Evolutionary conservation across 768 basidiomycete genomes (phyloP).

Genomic region (Termitomyces sp.): DNA sequence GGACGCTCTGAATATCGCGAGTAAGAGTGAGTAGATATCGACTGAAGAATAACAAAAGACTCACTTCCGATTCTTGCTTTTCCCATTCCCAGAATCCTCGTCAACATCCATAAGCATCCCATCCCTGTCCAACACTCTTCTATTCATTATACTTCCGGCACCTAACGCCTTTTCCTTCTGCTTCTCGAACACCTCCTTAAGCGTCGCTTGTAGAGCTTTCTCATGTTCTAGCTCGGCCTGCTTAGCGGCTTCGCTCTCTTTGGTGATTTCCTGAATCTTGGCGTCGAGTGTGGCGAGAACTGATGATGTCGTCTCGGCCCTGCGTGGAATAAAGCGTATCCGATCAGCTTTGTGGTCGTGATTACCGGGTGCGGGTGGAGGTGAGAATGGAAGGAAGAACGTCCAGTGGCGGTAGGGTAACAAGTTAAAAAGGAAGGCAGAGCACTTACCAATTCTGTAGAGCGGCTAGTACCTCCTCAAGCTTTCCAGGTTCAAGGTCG

Average conservation of each 20-base stretch:
- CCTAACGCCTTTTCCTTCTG: conserved; percentile 54
- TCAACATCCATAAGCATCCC: conserved; percentile 63
- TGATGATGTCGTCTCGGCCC: conserved; percentile 67
- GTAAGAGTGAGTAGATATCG: not conserved
- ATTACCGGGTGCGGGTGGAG: not conserved
- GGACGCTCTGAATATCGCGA: conserved; percentile 26
- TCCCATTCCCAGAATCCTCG: conserved; percentile 43
- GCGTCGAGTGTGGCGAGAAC: conserved; percentile 72
- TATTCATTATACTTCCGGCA: conserved; percentile 11
- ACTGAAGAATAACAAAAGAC: conserved; percentile 20
- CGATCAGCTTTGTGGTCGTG: not conserved
- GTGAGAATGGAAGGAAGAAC: not conserved
- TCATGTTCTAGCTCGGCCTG: conserved; percentile 53
- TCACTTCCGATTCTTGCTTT: conserved; percentile 62
- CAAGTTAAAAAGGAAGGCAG: not conserved
- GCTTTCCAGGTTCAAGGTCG: conserved; percentile 77
- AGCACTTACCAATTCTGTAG: conserved; percentile 61
- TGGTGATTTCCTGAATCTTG: conserved; percentile 57
- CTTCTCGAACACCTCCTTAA: conserved; percentile 64
- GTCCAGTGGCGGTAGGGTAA: not conserved
- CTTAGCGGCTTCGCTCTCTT: conserved; percentile 38
- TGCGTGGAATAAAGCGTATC: conserved; percentile 22
- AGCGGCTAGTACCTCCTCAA: conserved; percentile 57
- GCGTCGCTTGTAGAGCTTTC: conserved; percentile 40
- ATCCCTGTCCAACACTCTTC: conserved; percentile 24